phyloP scores from a whole-genome alignment of 2,329 filamentous ascomycete genomes.

The Fusarium dlaminii region DNA sequence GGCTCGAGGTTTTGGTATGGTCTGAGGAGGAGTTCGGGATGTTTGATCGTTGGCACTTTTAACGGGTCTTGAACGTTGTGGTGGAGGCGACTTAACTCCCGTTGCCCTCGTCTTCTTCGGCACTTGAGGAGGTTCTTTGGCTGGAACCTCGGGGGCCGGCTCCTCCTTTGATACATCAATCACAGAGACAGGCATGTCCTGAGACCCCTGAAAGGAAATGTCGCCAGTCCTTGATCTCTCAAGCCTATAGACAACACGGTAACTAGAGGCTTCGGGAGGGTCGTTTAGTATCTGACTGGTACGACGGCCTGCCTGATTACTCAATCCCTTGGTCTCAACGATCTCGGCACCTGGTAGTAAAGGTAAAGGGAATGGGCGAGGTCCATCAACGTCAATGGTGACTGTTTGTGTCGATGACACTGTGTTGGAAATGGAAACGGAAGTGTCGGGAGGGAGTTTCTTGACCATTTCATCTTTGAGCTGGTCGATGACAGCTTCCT shows the following conservation, averaged over 20 bases:
- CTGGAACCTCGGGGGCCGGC: neutral
- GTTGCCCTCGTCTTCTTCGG: slow-evolving; percentile 16
- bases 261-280: slow-evolving; percentile 48
- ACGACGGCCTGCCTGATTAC: slow-evolving; percentile 10
- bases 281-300: slow-evolving; percentile 30
- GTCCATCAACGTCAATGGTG: slow-evolving; percentile 69
- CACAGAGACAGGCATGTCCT: slow-evolving; percentile 41
- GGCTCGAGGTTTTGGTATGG: neutral
- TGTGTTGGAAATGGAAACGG: slow-evolving; percentile 68
- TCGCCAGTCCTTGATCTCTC: slow-evolving; percentile 61
- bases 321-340: slow-evolving; percentile 59
- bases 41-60: slow-evolving; percentile 11
- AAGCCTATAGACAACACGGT: slow-evolving; percentile 68
- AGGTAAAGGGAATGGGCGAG: slow-evolving; percentile 59
- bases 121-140: slow-evolving; percentile 18
- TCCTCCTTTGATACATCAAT: slow-evolving; percentile 43
- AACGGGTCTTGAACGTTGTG: slow-evolving; percentile 13
- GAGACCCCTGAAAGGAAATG: slow-evolving; percentile 51
- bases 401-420: slow-evolving; percentile 70
- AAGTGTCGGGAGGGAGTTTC: slow-evolving; percentile 63
- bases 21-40: slow-evolving; percentile 1
- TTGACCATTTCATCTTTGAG: slow-evolving; percentile 65
- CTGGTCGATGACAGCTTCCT: slow-evolving; percentile 54
- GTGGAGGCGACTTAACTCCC: slow-evolving; percentile 16
- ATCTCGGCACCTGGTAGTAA: slow-evolving; percentile 69